phyloP scores from a whole-genome alignment of 805 yeast genomes.

The Pichia pseudocactophila region DNA sequence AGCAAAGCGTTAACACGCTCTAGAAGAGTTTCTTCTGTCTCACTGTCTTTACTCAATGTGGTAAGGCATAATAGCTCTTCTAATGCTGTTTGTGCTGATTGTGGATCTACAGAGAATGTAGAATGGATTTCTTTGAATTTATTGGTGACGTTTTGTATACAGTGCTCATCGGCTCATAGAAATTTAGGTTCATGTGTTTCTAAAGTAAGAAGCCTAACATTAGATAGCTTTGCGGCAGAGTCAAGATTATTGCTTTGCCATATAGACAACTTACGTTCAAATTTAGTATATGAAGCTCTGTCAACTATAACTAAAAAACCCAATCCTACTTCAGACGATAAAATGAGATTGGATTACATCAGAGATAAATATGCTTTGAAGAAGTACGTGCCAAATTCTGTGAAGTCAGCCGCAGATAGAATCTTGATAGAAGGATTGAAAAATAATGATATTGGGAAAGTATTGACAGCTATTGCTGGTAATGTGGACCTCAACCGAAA shows the following conservation, averaged over 20 bases:
- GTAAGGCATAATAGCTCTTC: constrained; percentile 40
- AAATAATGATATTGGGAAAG: constrained; percentile 36
- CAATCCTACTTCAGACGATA: constrained; percentile 29
- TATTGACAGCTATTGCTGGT: constrained; percentile 35
- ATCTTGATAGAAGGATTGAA: constrained; percentile 44
- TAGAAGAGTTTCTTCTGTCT: constrained; percentile 29
- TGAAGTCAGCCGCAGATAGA: constrained; percentile 18
- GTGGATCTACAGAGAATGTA: constrained; percentile 53
- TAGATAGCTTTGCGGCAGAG: constrained; percentile 64
- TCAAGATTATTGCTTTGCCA: constrained; percentile 41
- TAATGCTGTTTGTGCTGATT: constrained; percentile 70
- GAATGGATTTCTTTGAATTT: constrained; percentile 85
- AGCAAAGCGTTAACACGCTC: neutral
- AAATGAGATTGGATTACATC: constrained; percentile 49
- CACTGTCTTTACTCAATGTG: constrained; percentile 26
- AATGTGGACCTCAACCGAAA: constrained; percentile 40
- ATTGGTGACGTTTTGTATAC: constrained; percentile 65
- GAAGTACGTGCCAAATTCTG: constrained; percentile 30
- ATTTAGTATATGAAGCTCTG: constrained; percentile 51
- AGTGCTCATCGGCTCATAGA: constrained; percentile 84
- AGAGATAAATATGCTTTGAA: constrained; percentile 54
- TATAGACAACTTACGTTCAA: constrained; percentile 46
- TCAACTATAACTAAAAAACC: constrained; percentile 21
- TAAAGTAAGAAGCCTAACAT: constrained; percentile 66
- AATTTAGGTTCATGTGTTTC: constrained; percentile 77